Conservation (phyloP, 1,139 yeast species). For the Candida mesenterica region DNA sequence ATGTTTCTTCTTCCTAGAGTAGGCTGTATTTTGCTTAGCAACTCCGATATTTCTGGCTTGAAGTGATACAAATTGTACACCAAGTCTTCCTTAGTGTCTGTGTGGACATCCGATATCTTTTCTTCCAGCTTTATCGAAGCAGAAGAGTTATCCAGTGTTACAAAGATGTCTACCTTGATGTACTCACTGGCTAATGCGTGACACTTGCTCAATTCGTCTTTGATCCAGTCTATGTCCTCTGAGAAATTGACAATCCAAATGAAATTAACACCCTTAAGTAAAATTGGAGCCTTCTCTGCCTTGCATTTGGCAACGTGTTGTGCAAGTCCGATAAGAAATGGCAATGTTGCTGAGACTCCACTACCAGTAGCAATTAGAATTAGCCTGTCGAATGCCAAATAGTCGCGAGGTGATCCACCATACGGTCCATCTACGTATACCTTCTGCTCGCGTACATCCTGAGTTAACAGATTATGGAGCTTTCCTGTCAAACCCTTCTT, state of each 20-base stretch:
- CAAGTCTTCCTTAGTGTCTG: neutral
- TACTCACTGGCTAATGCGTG: slow-evolving; percentile 22
- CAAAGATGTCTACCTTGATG: slow-evolving; percentile 30
- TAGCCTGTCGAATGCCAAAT: slow-evolving; percentile 48
- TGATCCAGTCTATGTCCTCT: slow-evolving; percentile 45
- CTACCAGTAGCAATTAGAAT: slow-evolving; percentile 48
- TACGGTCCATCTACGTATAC: slow-evolving; percentile 63
- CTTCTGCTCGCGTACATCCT: slow-evolving; percentile 22
- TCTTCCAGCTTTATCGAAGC: slow-evolving; percentile 1
- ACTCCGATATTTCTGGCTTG: slow-evolving; percentile 34
- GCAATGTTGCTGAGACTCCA: slow-evolving; percentile 56
- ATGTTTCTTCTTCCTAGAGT: slow-evolving; percentile 41
- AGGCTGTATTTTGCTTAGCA: slow-evolving; percentile 19
- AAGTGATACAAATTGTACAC: slow-evolving; percentile 19
- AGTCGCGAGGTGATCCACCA: slow-evolving; percentile 56
- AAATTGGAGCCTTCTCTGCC: slow-evolving; percentile 9
- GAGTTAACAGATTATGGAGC: slow-evolving; percentile 25
- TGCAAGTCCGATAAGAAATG: slow-evolving; percentile 38
- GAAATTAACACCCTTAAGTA: slow-evolving; percentile 35
- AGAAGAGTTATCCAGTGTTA: slow-evolving; percentile 11
- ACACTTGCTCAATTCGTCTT: slow-evolving; percentile 36
- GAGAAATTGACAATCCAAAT: slow-evolving; percentile 49
- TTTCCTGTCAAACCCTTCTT: slow-evolving; percentile 49
- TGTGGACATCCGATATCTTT: neutral
- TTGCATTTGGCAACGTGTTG: slow-evolving; percentile 17